Conservation (phyloP, 306 rosid genomes). For the Cucumis sativus region Cucumber_9930_V3 NC_026660.2:10720501-10721000, state of each 20-base stretch:
- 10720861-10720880: constrained; percentile 64
- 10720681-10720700: constrained; percentile 8
- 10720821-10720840: constrained; percentile 69
- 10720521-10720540: not conserved
- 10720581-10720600: not conserved
- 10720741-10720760: constrained; percentile 74
- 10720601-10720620: not conserved
- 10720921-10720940: not conserved
- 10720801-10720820: constrained; percentile 58
- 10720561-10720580: not conserved
- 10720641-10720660: not conserved
- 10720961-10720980: not conserved
- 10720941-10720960: not conserved
- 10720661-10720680: not conserved
- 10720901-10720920: not conserved
- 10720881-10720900: constrained; percentile 58
- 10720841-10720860: constrained; percentile 93
- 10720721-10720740: constrained; percentile 84
- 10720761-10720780: constrained; percentile 60
- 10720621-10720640: not conserved
- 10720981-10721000: not conserved
- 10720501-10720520: not conserved
- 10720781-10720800: constrained; percentile 68
- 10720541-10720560: not conserved
- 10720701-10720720: constrained; percentile 43